Conservation (phyloP, 2,329 filamentous ascomycete genomes). For the Sarocladium kiliense region DNA sequence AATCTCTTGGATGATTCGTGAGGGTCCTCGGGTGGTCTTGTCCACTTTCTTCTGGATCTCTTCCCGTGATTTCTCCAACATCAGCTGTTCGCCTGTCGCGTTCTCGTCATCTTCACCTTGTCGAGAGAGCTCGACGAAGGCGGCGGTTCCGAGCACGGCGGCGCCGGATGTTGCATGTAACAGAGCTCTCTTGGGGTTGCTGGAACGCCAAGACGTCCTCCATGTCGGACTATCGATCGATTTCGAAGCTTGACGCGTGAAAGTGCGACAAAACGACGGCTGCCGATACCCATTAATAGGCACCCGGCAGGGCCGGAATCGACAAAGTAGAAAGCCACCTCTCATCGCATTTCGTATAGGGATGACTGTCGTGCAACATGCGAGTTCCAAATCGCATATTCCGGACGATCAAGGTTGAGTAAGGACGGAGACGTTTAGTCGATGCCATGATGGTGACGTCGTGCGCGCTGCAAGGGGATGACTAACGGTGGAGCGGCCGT, state of each 20-base stretch:
- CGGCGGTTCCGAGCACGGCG: conserved; percentile 44
- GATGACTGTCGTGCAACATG: background rate
- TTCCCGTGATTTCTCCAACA: conserved; percentile 75
- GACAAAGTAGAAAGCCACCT: conserved; percentile 35
- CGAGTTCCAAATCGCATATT: background rate
- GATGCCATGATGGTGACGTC: conserved; percentile 11
- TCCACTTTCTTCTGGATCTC: conserved; percentile 70
- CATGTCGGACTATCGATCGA: background rate
- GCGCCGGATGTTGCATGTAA: conserved; percentile 36
- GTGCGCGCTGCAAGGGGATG: background rate
- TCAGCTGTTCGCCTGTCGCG: conserved; percentile 74
- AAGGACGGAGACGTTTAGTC: background rate
- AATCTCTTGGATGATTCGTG: conserved; percentile 51
- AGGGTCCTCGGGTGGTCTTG: conserved; percentile 55
- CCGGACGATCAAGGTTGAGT: background rate
- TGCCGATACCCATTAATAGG: background rate
- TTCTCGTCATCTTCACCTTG: conserved; percentile 38
- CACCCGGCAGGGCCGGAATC: conserved; percentile 33
- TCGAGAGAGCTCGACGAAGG: conserved; percentile 54
- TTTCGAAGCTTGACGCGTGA: conserved; percentile 8
- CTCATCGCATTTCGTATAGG: conserved; percentile 37
- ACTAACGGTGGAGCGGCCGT: background rate
- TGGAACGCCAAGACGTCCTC: background rate
- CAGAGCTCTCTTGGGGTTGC: conserved; percentile 18
- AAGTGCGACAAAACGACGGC: background rate